Conservation (phyloP, 2,329 filamentous ascomycete species). For the Exophiala dermatitidis region DNA sequence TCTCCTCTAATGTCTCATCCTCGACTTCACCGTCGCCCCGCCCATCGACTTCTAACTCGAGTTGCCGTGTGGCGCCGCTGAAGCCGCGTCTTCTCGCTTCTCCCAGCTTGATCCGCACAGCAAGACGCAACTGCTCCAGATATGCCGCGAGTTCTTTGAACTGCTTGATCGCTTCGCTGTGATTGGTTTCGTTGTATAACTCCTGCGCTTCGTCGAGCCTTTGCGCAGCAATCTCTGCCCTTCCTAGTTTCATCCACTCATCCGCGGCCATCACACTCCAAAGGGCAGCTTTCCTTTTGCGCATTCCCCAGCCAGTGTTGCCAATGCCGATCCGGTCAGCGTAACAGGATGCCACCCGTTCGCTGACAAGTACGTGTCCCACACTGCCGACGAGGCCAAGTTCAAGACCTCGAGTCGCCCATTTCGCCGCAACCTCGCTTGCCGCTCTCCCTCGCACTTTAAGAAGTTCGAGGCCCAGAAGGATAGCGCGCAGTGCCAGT, state of each 20-base stretch:
- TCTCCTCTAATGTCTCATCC: conserved; percentile 25
- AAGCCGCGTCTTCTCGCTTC: conserved; percentile 29
- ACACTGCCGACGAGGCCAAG: conserved; percentile 57
- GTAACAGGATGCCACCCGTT: conserved; percentile 80
- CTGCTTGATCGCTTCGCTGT: conserved; percentile 36
- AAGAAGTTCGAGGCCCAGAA: conserved; percentile 72
- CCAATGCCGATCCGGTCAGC: conserved; percentile 63
- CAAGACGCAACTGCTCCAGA: conserved; percentile 38
- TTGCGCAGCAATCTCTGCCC: conserved; percentile 68
- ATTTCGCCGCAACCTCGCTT: conserved; percentile 78
- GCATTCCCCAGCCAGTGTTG: conserved; percentile 59
- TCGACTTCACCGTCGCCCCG: conserved; percentile 40
- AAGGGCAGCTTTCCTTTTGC: conserved; percentile 76
- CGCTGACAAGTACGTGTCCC: conserved; percentile 75
- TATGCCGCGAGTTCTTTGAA: conserved; percentile 49
- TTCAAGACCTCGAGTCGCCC: conserved; percentile 75
- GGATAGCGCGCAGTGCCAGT: conserved; percentile 69
- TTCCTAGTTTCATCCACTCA: conserved; percentile 70
- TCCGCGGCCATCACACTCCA: conserved; percentile 82
- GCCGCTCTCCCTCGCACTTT: conserved; percentile 71
- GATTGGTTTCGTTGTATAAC: conserved; percentile 44
- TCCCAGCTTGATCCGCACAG: conserved; percentile 41
- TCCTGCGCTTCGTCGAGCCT: conserved; percentile 63
- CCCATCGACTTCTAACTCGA: conserved; percentile 17
- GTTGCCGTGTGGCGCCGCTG: conserved; percentile 21